Evolutionary conservation across 257 asterid species (phyloP), one percentile per base, ranked within the genome.

Genomic region (Solanum rostratum): DNA sequence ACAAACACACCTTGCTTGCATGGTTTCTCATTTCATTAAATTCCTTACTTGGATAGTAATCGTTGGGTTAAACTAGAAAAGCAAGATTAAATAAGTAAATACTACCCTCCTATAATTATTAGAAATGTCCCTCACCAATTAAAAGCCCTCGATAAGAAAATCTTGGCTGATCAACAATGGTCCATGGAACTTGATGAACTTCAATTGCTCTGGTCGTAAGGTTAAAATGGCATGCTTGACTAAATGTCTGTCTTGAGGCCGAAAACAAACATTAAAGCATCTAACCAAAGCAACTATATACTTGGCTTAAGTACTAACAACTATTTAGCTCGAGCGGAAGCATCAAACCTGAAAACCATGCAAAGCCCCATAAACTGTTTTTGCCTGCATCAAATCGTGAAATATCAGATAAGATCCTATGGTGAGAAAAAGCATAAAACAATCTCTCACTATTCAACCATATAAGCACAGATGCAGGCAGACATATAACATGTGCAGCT

Each of bases 121-220:
- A 33, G 62, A 90, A 50, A 87, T 63, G 53, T 27, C 20, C 24
- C 93, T 89, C 86, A 96, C 99, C 99, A 30, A 96, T 95, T 87
- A 96, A 87, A 85, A 96, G 96, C 76, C 99, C 99, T 63, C 99
- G 94, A 86, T 92, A 94, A 4, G 97, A 83, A 88, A 96, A 96
- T 85, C 99, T 89, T 49, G 99, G 99, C 88, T 86, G 91, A 91
- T 96, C 99, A 82, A 83, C 84, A 62, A 96, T 83, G 65, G 90
- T 91, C 98, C 97, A 95, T 30, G 99, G 99, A 70, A 91, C 96
- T 86, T 93, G 96, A 91, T 87, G 90, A 69, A 95, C 90, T 85
- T 87, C 84, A 84, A 95, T 91, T 52, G 91, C 93, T 85, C 96
- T 89, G 53, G 94, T 78, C 37, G 86, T 87, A 52, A 91, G 54